These are phyloP conservation scores for Artemisia annua DNA, from an alignment of 129 eudicot species.

Conservation along the genomic window DNA sequence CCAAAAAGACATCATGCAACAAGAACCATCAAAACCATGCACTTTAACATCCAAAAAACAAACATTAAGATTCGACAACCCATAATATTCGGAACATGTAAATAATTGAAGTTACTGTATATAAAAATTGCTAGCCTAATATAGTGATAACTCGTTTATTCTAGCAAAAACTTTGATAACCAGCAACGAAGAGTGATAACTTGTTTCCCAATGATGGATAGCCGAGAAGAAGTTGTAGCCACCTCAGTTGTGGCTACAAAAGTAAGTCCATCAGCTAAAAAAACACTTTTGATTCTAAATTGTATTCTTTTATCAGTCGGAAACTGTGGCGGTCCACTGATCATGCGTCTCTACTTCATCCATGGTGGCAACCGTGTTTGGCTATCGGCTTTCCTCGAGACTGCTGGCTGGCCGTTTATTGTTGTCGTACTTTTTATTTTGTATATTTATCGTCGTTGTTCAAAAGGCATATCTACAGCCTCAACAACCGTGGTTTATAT, in stretches of 20 bases:
- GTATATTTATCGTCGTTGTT: slow-evolving; percentile 22
- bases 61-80: too few relatives aligned
- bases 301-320: slow-evolving; percentile 38
- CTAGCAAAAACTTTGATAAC: too few relatives aligned
- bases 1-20: too few relatives aligned
- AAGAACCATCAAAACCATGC: too few relatives aligned
- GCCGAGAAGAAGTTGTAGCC: background rate
- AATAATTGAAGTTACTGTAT: too few relatives aligned
- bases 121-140: too few relatives aligned
- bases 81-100: too few relatives aligned
- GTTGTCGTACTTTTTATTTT: slow-evolving; percentile 16
- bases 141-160: too few relatives aligned
- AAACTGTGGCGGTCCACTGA: slow-evolving; percentile 41
- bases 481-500: slow-evolving; percentile 15
- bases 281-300: slow-evolving; percentile 22
- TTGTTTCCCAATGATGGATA: background rate
- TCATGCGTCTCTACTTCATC: slow-evolving; percentile 47
- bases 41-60: too few relatives aligned
- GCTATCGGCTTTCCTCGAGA: slow-evolving; percentile 23
- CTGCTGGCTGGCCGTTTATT: slow-evolving; percentile 39
- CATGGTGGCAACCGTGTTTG: slow-evolving; percentile 47
- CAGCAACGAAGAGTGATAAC: background rate
- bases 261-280: slow-evolving; percentile 16
- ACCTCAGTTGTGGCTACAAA: background rate
- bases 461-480: background rate